Evolutionary conservation across 345 rosid species (phyloP).

Genomic region (Populus nigra): DNA sequence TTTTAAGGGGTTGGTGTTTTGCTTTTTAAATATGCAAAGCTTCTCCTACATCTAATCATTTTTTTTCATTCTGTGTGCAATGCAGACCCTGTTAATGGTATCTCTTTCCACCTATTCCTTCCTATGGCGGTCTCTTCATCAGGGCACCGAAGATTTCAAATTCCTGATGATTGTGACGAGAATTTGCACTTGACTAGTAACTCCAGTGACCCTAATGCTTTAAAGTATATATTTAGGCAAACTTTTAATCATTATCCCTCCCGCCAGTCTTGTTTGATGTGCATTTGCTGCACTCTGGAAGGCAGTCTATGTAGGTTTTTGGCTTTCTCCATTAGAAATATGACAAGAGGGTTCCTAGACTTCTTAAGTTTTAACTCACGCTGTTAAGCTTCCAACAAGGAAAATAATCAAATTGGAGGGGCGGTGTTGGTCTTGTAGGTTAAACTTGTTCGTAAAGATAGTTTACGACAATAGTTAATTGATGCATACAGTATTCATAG

Average conservation of each 20-base stretch:
- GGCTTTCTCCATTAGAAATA: neutral
- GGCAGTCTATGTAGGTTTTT: neutral
- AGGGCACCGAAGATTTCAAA: constrained; percentile 74
- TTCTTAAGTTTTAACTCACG: neutral
- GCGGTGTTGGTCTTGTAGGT: neutral
- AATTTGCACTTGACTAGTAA: constrained; percentile 47
- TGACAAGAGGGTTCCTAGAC: neutral
- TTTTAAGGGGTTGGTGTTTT: neutral
- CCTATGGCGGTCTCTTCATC: constrained; percentile 89
- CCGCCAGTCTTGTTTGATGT: neutral
- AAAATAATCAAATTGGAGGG: no score
- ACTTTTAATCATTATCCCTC: neutral
- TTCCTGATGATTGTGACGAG: constrained; percentile 49
- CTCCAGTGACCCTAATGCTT: neutral
- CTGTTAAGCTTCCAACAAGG: neutral
- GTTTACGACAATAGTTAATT: no score
- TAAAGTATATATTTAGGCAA: constrained; percentile 1
- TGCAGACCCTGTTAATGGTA: constrained; percentile 80
- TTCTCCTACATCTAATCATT: constrained; percentile 9
- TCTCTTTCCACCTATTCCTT: no score
- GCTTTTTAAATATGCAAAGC: neutral
- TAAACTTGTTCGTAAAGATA: neutral
- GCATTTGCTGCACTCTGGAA: neutral
- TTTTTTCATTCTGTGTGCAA: neutral
- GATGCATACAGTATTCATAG: no score